These are phyloP conservation scores for Candida xiaguanensis DNA, from an alignment of 805 yeast genomes.

Conservation along the genomic window DNA sequence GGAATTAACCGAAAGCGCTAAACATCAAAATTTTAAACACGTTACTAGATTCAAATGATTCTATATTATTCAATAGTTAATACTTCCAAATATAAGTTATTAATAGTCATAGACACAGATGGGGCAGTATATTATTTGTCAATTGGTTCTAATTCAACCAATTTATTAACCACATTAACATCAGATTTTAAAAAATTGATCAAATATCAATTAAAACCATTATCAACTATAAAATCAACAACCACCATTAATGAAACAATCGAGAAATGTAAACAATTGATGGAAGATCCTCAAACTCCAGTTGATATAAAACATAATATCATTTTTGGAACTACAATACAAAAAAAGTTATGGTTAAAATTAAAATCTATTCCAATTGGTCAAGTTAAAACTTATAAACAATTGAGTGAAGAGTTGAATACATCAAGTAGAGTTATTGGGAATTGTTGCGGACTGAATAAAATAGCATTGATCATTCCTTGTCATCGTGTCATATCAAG, in stretches of 20 bases:
- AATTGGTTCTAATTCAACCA: conserved; percentile 12
- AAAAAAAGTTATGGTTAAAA: conserved; percentile 35
- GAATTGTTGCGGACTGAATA: conserved; percentile 37
- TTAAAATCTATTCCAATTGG: conserved; percentile 26
- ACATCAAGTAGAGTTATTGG: conserved; percentile 38
- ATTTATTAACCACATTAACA: conserved; percentile 9
- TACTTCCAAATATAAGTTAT: conserved; percentile 9
- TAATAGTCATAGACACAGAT: conserved; percentile 14
- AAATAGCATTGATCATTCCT: conserved; percentile 37
- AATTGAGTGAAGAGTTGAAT: conserved; percentile 28
- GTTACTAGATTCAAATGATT: background rate
- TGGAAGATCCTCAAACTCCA: conserved; percentile 11
- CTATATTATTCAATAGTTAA: conserved; percentile 14
- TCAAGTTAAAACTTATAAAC: conserved; percentile 25
- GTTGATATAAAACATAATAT: conserved; percentile 6
- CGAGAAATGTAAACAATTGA: conserved; percentile 7
- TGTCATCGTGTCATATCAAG: conserved; percentile 40
- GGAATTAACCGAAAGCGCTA: too few species aligned
- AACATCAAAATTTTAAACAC: too few species aligned
- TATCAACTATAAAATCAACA: conserved; percentile 4
- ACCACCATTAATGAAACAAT: conserved; percentile 9
- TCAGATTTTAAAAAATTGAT: conserved; percentile 13
- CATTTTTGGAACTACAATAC: conserved; percentile 39
- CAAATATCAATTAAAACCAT: conserved; percentile 8
- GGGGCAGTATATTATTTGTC: conserved; percentile 20